Conservation (phyloP, 106 monocot genomes). For the Dendrobium officinale region DNA sequence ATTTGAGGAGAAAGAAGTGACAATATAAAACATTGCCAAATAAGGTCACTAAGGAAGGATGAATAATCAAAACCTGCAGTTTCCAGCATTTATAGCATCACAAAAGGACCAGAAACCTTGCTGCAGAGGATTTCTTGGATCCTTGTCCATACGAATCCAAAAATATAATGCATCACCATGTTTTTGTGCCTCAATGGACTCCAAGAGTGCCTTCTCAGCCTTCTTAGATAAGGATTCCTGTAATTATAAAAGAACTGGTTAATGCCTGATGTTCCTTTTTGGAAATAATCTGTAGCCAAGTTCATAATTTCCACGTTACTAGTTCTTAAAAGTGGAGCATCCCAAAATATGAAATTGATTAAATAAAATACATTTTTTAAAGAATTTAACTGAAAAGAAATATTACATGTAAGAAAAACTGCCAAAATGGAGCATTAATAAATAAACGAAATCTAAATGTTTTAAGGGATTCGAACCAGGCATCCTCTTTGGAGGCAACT, state of each 20-base stretch:
- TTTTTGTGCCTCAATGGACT: constrained; percentile 48
- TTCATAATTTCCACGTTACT: neutral
- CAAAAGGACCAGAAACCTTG: constrained; percentile 95
- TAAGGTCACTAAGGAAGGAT: neutral
- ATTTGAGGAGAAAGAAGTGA: neutral
- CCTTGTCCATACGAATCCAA: constrained; percentile 87
- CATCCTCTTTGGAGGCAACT: neutral
- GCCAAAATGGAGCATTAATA: neutral
- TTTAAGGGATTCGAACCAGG: neutral
- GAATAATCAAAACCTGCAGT: constrained; percentile 61
- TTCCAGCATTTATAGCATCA: constrained; percentile 96
- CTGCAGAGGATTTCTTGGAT: constrained; percentile 53
- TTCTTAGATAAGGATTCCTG: constrained; percentile 67
- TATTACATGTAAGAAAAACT: neutral
- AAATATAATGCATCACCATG: constrained; percentile 89
- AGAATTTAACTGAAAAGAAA: neutral
- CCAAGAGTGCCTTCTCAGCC: constrained; percentile 62
- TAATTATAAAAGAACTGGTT: neutral
- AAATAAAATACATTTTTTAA: neutral
- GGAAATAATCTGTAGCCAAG: neutral
- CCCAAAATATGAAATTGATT: neutral
- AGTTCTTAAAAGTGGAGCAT: neutral
- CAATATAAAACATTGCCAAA: neutral
- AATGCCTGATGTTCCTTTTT: neutral
- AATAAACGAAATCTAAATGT: neutral